Base-by-base conservation (phyloP, 2,329 filamentous ascomycete species). In the Aschersonia sp. region DNA sequence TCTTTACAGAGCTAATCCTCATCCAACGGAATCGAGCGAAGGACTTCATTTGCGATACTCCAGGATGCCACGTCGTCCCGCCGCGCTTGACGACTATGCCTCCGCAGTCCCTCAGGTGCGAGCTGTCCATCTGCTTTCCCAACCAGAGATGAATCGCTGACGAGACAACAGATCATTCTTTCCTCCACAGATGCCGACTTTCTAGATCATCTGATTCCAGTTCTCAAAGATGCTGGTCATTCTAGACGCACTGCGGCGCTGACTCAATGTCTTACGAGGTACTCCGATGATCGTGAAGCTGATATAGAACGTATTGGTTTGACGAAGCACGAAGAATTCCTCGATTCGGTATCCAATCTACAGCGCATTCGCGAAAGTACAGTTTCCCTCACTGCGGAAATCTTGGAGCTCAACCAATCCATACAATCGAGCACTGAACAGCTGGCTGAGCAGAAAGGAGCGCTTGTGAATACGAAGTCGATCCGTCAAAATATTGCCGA, bases 401-500 rank as follows among this genome's bases (percentile, higher is more conserved):
- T 98, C 50, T 70, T 98, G 52, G 79, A 87, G 56, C 74, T 98
- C 49, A 97, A 95, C 59, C 85, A 94, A 63, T 94, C 88, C 6
- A 97, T 98, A 47, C 90, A 97, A 66, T 76, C 83, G 44, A 97
- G 89, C 61, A 97, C 92, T 0, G 88, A 97, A 68, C 89, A 88
- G 63, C 72, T 98, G 37, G 90, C 90, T 0, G 85, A 87, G 59
- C 90, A 97, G 66, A 98, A 98, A 68, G 89, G 89, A 63, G 85
- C 85, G 2, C 71, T 98, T 33, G 92, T 98, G 30, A 88, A 97
- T 58, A 96, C 89, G 5, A 81, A 89, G 46, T 83, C 85, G 31
- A 85, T 97, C 43, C 82, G 90, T 9, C 89, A 96, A 62, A 98
- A 98, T 57, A 94, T 98, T 50, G 86, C 94, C 53, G 90, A 98